These are phyloP conservation scores for Monosporascus sp. DNA, from an alignment of 2,329 filamentous ascomycete species.

Conservation along the genomic window DNA sequence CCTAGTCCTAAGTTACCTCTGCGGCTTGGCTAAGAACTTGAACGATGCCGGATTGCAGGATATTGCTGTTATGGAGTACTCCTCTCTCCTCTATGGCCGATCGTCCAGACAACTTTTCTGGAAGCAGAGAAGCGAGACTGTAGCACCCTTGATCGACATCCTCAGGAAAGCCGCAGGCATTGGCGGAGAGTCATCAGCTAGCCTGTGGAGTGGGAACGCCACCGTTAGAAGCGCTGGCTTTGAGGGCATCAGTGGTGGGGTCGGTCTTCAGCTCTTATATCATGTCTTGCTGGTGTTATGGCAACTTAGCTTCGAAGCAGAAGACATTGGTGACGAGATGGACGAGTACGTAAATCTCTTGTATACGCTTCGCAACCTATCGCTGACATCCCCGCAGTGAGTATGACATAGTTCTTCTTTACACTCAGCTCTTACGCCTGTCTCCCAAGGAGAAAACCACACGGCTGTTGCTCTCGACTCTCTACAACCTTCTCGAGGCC, in stretches of 20 bases:
- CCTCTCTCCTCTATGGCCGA: slow-evolving; percentile 71
- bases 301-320: slow-evolving; percentile 94
- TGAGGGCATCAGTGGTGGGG: slow-evolving; percentile 69
- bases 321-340: slow-evolving; percentile 65
- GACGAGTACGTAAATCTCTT: slow-evolving; percentile 63
- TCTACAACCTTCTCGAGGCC: slow-evolving; percentile 74
- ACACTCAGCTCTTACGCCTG: slow-evolving; percentile 84
- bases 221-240: slow-evolving; percentile 55
- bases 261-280: slow-evolving; percentile 89
- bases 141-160: slow-evolving; percentile 77
- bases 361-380: not conserved
- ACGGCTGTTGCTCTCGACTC: slow-evolving; percentile 79
- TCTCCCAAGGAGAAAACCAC: slow-evolving; percentile 99
- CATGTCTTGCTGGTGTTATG: slow-evolving; percentile 90
- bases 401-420: slow-evolving; percentile 86
- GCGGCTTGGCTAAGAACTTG: slow-evolving; percentile 74
- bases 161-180: slow-evolving; percentile 73
- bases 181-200: slow-evolving; percentile 56
- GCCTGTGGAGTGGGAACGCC: slow-evolving; percentile 55
- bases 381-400: slow-evolving; percentile 55
- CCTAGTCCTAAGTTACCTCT: slow-evolving; percentile 79
- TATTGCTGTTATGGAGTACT: slow-evolving; percentile 90
- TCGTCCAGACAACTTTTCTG: slow-evolving; percentile 80
- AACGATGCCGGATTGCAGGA: slow-evolving; percentile 84
- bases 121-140: slow-evolving; percentile 81